Percentiles rank a stretch among this genome's conserved stretches.
Evolutionary conservation across 1,284 basidiomycete genomes (phyloP).

Genomic region (Ceratobasidium theobromae): DNA sequence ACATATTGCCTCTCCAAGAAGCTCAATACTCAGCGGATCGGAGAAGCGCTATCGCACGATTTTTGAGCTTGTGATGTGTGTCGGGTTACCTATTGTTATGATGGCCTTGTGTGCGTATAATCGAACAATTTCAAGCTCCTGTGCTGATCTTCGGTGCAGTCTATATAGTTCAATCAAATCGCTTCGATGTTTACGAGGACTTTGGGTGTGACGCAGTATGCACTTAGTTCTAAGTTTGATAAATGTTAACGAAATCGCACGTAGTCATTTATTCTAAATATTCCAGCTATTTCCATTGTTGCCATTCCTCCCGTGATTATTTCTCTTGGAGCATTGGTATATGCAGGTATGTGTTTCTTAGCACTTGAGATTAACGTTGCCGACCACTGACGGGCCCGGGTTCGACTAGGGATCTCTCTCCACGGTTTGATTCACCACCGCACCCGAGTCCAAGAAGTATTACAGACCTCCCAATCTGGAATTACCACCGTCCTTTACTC

Average conservation of each 20-base stretch:
- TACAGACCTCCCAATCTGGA: constrained; percentile 42
- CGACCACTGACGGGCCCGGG: too few relatives aligned
- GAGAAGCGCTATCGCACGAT: constrained; percentile 45
- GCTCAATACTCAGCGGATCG: constrained; percentile 38
- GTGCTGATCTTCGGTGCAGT: constrained; percentile 47
- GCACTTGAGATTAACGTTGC: constrained; percentile 18
- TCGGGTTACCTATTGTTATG: constrained; percentile 57
- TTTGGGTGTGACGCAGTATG: constrained; percentile 59
- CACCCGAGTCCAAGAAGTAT: constrained; percentile 41
- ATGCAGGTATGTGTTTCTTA: constrained; percentile 39
- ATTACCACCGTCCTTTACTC: constrained; percentile 53
- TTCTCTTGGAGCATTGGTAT: constrained; percentile 40
- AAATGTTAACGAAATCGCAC: background rate
- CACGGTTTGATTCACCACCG: constrained; percentile 42
- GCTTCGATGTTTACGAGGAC: constrained; percentile 64
- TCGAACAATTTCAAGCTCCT: background rate
- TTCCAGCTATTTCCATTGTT: constrained; percentile 55
- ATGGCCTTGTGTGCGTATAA: constrained; percentile 58
- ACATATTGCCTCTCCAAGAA: constrained; percentile 41
- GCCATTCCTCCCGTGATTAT: constrained; percentile 59
- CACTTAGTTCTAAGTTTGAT: background rate
- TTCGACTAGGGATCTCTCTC: constrained; percentile 43
- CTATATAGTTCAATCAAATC: constrained; percentile 62
- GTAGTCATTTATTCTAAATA: constrained; percentile 54
- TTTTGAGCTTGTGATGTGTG: constrained; percentile 55